These are phyloP conservation scores for Chaetomium tenue DNA, from an alignment of 495 filamentous ascomycete species.

Conservation along the genomic window DNA sequence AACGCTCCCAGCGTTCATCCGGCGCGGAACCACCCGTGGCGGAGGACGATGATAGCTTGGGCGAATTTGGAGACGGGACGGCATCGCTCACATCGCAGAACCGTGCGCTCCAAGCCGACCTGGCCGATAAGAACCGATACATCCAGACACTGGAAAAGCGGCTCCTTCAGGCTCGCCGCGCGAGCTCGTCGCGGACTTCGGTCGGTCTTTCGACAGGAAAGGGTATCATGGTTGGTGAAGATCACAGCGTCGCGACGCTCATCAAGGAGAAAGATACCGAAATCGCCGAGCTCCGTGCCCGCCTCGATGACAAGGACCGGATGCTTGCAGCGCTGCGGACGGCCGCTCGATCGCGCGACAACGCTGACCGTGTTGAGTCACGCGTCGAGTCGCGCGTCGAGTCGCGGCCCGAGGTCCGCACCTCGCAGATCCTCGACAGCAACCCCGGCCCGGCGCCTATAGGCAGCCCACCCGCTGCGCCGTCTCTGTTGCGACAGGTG, in stretches of 20 bases:
- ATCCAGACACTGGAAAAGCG: constrained; percentile 91
- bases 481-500: constrained; percentile 37
- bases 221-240: constrained; percentile 61
- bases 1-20: constrained; percentile 38
- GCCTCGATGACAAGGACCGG: constrained; percentile 91
- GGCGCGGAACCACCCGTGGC: constrained; percentile 37
- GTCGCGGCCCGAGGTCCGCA: constrained; percentile 43
- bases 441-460: constrained; percentile 37
- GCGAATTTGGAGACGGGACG: constrained; percentile 83
- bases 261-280: constrained; percentile 91
- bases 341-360: constrained; percentile 80
- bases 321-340: constrained; percentile 90
- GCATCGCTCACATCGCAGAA: constrained; percentile 80
- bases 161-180: constrained; percentile 83
- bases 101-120: constrained; percentile 84
- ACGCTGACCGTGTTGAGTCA: constrained; percentile 59
- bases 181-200: constrained; percentile 83
- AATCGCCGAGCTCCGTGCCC: constrained; percentile 83
- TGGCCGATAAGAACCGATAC: constrained; percentile 93
- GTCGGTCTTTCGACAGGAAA: constrained; percentile 61
- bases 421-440: constrained; percentile 47
- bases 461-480: constrained; percentile 39
- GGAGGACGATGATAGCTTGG: constrained; percentile 71
- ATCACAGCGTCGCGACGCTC: constrained; percentile 62
- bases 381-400: constrained; percentile 46